Base-by-base conservation (phyloP, 306 rosid genomes). In the Malus domestica region DNA sequence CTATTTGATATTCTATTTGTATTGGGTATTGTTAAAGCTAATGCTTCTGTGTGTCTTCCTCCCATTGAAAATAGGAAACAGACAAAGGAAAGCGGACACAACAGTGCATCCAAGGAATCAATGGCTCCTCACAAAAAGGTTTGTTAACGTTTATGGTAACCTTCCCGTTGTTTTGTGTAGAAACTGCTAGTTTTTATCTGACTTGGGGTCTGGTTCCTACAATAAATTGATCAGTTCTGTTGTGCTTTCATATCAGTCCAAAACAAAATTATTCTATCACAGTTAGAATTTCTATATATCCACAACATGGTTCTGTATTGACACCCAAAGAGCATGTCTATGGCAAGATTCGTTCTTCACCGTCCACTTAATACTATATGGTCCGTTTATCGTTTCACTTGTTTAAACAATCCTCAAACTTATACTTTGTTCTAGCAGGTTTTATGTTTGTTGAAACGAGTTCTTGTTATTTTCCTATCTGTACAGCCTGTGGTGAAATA, bases 61-160 rank as follows among this genome's bases (percentile, higher is more conserved):
- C 51, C 71, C 68, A 57, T 82, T 60, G n/a, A 29, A 72, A 82
- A 59, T 78, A 89, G 91, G 80, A 73, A 59, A n/a, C 77, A 66
- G 59, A 59, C 32, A 14, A 70, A 45, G 40, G 86, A 75, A 51
- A 75, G 69, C 71, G 79, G 69, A 78, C 61, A 32, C 59, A 68
- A 66, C 68, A 46, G 72, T 81, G 70, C 32, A 49, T 70, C 68
- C 38, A 82, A 80, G 79, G 79, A 90, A 68, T 73, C 76, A 67
- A 76, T 82, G 27, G 86, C 69, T 80, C 89, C 85, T 54, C 76
- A 65, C 58, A 83, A 77, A 79, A 91, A 87, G 96, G 98, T 93
- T 76, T 22, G 74, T 72, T 20, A 27, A 70, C 65, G 29, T 15
- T 78, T 22, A 19, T 52, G 30, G 29, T 35, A 16, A 51, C 51